These are phyloP conservation scores for Malassezia dermatis DNA, from an alignment of 1,284 basidiomycete species.

Conservation along the genomic window DNA sequence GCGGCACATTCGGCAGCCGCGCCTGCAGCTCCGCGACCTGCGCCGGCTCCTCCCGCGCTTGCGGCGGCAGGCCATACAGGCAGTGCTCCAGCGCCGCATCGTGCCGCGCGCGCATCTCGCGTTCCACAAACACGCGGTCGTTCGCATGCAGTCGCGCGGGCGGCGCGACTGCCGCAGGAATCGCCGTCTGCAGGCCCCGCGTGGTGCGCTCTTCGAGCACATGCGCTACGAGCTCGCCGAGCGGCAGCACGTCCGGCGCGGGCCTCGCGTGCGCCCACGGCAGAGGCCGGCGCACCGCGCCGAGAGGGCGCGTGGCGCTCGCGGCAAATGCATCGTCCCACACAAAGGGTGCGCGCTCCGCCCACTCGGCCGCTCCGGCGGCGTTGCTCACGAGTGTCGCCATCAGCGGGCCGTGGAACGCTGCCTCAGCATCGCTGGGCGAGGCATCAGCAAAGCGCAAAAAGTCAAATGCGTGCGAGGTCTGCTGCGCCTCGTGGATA, in stretches of 20 bases:
- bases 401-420: constrained; percentile 55
- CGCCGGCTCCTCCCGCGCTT: constrained; percentile 58
- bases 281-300: constrained; percentile 44
- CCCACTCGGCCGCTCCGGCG: constrained; percentile 23
- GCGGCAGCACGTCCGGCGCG: constrained; percentile 52
- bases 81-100: constrained; percentile 61
- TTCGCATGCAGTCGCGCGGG: constrained; percentile 64
- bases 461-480: constrained; percentile 68
- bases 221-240: constrained; percentile 57
- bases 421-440: constrained; percentile 57
- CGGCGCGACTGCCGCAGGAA: constrained; percentile 73
- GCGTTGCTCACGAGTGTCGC: constrained; percentile 53
- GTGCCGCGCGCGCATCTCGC: constrained; percentile 54
- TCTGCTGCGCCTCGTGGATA: constrained; percentile 54
- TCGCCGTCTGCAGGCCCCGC: constrained; percentile 68
- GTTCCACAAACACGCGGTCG: constrained; percentile 69
- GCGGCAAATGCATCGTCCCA: constrained; percentile 60
- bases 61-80: constrained; percentile 72
- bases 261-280: constrained; percentile 34
- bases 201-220: constrained; percentile 72
- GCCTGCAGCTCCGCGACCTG: constrained; percentile 54
- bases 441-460: constrained; percentile 60
- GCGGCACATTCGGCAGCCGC: constrained; percentile 58
- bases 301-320: constrained; percentile 44
- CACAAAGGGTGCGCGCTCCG: constrained; percentile 19